phyloP scores from a whole-genome alignment of 805 yeast species.

The Saturnispora ahearnii region DNA sequence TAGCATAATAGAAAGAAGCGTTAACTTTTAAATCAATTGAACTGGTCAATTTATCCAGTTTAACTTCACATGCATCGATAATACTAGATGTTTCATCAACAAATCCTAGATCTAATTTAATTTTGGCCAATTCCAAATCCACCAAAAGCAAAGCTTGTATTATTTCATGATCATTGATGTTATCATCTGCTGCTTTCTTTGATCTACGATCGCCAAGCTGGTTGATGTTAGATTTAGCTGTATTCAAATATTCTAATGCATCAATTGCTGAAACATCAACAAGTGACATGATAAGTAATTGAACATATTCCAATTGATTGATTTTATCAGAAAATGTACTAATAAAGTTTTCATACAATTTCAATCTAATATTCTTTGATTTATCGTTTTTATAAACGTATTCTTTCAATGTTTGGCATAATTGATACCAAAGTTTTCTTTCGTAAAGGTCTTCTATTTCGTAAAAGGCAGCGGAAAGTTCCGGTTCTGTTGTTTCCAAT shows the following conservation, averaged over 20 bases:
- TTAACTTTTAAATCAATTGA: conserved; percentile 55
- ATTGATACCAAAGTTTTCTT: conserved; percentile 90
- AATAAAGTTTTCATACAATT: conserved; percentile 65
- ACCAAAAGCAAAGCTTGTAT: conserved; percentile 49
- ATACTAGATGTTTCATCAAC: conserved; percentile 55
- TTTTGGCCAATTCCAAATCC: conserved; percentile 67
- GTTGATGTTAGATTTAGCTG: conserved; percentile 38
- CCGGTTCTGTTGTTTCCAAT: conserved; percentile 38
- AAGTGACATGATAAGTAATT: conserved; percentile 51
- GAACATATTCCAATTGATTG: conserved; percentile 71
- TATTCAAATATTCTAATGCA: conserved; percentile 40
- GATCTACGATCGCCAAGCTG: conserved; percentile 28
- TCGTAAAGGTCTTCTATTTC: conserved; percentile 79
- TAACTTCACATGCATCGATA: conserved; percentile 50
- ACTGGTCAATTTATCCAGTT: conserved; percentile 46
- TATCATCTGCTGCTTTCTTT: conserved; percentile 25
- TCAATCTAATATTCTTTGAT: conserved; percentile 47
- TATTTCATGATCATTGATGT: conserved; percentile 25
- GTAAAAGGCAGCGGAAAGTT: conserved; percentile 51
- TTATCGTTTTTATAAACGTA: conserved; percentile 51
- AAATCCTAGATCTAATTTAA: conserved; percentile 44
- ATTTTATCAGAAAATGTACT: conserved; percentile 56
- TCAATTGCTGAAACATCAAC: conserved; percentile 38
- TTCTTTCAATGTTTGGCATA: conserved; percentile 54
- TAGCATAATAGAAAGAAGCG: conserved; percentile 76